Conservation (phyloP, 805 yeast species). For the Candida piceae region DNA sequence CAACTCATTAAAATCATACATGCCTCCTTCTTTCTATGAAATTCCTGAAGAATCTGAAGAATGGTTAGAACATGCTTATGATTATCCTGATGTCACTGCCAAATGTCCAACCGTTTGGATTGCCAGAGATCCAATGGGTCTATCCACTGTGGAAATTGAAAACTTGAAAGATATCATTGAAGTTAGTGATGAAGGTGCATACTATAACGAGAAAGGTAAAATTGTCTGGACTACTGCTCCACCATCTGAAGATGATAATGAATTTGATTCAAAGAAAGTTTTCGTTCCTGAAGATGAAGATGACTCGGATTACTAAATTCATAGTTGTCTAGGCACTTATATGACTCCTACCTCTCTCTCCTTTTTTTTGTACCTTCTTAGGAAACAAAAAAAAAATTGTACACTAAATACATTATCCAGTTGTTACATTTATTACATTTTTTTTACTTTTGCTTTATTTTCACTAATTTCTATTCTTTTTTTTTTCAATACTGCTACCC, state of each 20-base stretch:
- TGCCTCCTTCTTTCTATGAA: constrained; percentile 57
- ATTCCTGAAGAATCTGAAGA: constrained; percentile 38
- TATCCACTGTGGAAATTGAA: constrained; percentile 56
- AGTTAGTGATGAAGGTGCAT: constrained; percentile 65
- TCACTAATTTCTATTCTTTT: no score
- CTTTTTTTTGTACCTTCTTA: no score
- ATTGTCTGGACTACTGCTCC: constrained; percentile 48
- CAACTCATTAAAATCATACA: constrained; percentile 41
- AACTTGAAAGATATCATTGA: constrained; percentile 51
- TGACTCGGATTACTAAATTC: not conserved
- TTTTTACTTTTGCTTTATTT: no score
- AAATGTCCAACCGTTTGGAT: constrained; percentile 82
- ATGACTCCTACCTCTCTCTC: no score
- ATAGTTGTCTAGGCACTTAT: no score
- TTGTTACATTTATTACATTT: no score
- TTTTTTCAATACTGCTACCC: no score
- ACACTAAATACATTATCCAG: no score
- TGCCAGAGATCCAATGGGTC: constrained; percentile 84
- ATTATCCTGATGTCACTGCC: constrained; percentile 68
- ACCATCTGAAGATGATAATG: constrained; percentile 29
- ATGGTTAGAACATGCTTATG: constrained; percentile 61
- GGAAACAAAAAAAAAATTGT: no score
- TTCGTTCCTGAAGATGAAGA: not conserved
- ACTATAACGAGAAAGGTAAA: constrained; percentile 46
- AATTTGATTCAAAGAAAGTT: not conserved